phyloP scores from a whole-genome alignment of 345 rosid species.

The Dovyalis caffra region DNA sequence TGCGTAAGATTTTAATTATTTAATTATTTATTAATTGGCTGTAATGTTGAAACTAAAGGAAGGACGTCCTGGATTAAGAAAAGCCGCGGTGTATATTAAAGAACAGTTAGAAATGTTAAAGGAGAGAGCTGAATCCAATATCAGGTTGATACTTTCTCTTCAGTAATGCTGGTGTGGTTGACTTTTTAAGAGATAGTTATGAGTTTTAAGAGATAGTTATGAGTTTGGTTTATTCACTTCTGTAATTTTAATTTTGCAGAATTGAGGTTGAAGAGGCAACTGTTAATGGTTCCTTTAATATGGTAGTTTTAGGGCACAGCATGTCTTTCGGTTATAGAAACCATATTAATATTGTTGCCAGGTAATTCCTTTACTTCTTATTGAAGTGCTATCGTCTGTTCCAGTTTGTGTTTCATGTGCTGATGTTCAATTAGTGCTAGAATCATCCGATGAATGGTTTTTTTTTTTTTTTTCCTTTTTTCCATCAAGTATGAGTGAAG shows the following conservation, averaged over 20 bases:
- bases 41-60: slow-evolving; percentile 45
- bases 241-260: slow-evolving; percentile 34
- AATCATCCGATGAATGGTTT: slow-evolving; percentile 5
- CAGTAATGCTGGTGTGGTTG: background rate
- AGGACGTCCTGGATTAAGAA: slow-evolving; percentile 78
- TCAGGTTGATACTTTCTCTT: slow-evolving; percentile 43
- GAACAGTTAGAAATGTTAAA: slow-evolving; percentile 60
- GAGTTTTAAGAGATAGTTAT: too few relatives aligned
- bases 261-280: slow-evolving; percentile 79
- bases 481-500: background rate
- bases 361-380: slow-evolving; percentile 36
- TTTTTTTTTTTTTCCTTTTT: background rate
- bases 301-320: slow-evolving; percentile 81
- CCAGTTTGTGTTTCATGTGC: background rate
- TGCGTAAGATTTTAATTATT: background rate
- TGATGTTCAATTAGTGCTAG: slow-evolving; percentile 1
- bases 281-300: slow-evolving; percentile 85
- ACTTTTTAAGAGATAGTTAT: background rate
- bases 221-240: background rate
- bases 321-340: slow-evolving; percentile 88
- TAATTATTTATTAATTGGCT: background rate
- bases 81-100: slow-evolving; percentile 83
- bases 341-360: slow-evolving; percentile 80
- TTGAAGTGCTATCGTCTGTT: background rate
- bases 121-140: slow-evolving; percentile 71